Conservation (phyloP, 2,329 filamentous ascomycete species). For the Mycosphaerella sp. region DNA sequence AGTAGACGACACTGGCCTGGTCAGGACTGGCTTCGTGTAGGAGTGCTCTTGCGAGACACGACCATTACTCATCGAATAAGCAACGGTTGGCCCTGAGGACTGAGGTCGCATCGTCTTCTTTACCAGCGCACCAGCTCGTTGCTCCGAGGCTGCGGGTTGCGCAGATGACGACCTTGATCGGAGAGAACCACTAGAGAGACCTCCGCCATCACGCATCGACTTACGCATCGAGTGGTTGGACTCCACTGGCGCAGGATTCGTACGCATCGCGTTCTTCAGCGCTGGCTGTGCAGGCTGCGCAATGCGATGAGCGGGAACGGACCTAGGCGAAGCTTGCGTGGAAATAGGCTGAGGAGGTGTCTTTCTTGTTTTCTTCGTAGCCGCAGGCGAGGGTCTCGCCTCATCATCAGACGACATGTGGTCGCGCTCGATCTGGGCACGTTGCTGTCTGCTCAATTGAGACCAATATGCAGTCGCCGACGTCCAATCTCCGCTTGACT, state of each 20-base stretch:
- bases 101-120: constrained; percentile 22
- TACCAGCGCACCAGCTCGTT: constrained; percentile 2
- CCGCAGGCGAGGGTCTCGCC: constrained; percentile 15
- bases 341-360: constrained; percentile 26
- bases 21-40: constrained; percentile 2
- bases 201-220: constrained; percentile 36
- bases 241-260: constrained; percentile 20
- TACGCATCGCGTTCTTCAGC: constrained; percentile 37
- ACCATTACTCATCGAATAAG: constrained; percentile 13
- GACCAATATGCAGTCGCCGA: constrained; percentile 65
- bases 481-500: constrained; percentile 51
- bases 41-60: constrained; percentile 14
- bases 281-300: constrained; percentile 37
- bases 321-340: constrained; percentile 8
- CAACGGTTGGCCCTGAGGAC: background rate
- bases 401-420: constrained; percentile 33
- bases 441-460: constrained; percentile 56
- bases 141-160: constrained; percentile 19
- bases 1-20: constrained; percentile 4
- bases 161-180: constrained; percentile 20
- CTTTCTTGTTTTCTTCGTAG: constrained; percentile 40
- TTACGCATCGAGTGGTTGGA: constrained; percentile 32
- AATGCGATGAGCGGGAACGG: constrained; percentile 16
- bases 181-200: constrained; percentile 26
- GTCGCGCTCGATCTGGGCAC: constrained; percentile 55